A percentile compares a stretch with the other conserved stretches of the same genome.
Evolutionary conservation across 176 grass and related monocot species (phyloP).

Genomic region (maize (Zea mays)): Zm-B73-REFERENCE-NAM-5.0 NC_050098.1:48698501-48699000

Average conservation of each 20-base stretch:
- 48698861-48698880: slow-evolving; percentile 15
- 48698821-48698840: neutral
- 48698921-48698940: slow-evolving; percentile 90
- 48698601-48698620: too few relatives aligned
- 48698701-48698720: too few relatives aligned
- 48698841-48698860: neutral
- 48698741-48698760: too few relatives aligned
- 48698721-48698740: too few relatives aligned
- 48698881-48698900: neutral
- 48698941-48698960: slow-evolving; percentile 97
- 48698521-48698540: slow-evolving; percentile 90
- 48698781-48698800: slow-evolving; percentile 58
- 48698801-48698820: neutral
- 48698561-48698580: slow-evolving; percentile 92
- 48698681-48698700: too few relatives aligned
- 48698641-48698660: too few relatives aligned
- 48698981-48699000: too few relatives aligned
- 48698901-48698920: slow-evolving; percentile 92
- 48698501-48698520: slow-evolving; percentile 96
- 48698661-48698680: too few relatives aligned
- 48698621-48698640: too few relatives aligned
- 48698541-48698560: slow-evolving; percentile 85
- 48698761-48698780: too few relatives aligned
- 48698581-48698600: too few relatives aligned
- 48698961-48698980: slow-evolving; percentile 90